Evolutionary conservation across 23 red algal genomes (phyloP).

Genomic region (Gracilaria caudata): DNA sequence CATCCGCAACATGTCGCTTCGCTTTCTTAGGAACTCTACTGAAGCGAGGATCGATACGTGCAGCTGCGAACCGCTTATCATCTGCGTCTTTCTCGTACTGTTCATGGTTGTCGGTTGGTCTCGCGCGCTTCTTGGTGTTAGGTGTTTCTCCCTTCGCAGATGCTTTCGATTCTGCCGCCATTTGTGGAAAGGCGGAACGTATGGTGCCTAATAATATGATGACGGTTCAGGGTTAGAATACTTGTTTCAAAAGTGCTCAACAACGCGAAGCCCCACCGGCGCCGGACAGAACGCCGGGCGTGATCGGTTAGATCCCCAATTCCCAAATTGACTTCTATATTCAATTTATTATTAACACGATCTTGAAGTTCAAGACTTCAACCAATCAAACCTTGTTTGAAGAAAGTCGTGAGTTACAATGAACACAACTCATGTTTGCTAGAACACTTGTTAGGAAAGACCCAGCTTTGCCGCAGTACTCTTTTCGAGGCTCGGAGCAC

Average conservation of each 20-base stretch:
- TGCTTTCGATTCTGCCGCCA: neutral
- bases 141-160: neutral
- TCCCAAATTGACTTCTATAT: too few species aligned
- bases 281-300: too few species aligned
- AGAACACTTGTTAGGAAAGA: too few species aligned
- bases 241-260: too few species aligned
- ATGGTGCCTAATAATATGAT: too few species aligned
- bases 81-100: neutral
- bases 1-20: conserved; percentile 48
- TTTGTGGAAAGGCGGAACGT: neutral
- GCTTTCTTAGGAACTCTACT: conserved; percentile 57
- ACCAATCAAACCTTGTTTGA: too few species aligned
- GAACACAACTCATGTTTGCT: too few species aligned
- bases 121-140: neutral
- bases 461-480: neutral
- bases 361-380: too few species aligned
- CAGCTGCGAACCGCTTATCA: conserved; percentile 57
- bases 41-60: conserved; percentile 66
- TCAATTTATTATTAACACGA: too few species aligned
- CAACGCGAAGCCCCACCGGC: too few species aligned
- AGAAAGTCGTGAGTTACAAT: too few species aligned
- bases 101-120: neutral
- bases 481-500: neutral
- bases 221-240: neutral
- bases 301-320: too few species aligned